Conservation (phyloP, 2,329 filamentous ascomycete species). For the Pseudogymnoascus sp. region DNA sequence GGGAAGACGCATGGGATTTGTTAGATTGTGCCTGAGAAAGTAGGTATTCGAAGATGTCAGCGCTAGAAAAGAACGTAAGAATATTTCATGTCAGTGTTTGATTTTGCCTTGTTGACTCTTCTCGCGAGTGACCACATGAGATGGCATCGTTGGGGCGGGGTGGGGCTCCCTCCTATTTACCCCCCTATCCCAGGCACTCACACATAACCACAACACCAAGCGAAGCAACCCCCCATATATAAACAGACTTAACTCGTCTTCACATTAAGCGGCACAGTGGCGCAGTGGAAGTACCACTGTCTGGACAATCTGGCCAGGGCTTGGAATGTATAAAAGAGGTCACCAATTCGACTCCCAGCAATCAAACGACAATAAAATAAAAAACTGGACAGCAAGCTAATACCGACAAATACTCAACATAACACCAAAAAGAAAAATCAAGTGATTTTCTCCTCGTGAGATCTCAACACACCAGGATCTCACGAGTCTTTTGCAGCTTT, state of each 20-base stretch:
- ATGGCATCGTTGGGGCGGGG: neutral
- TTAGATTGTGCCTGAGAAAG: constrained; percentile 31
- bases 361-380: no score
- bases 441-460: neutral
- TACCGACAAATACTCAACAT: neutral
- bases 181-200: neutral
- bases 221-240: neutral
- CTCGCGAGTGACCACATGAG: neutral
- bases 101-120: neutral
- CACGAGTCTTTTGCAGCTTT: neutral
- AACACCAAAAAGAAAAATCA: neutral
- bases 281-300: constrained; percentile 2
- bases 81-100: neutral
- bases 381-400: neutral
- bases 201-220: neutral
- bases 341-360: neutral
- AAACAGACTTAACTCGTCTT: neutral
- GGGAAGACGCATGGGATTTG: constrained; percentile 88
- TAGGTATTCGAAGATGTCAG: neutral
- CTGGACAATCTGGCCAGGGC: neutral
- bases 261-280: neutral
- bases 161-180: neutral
- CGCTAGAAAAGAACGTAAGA: neutral
- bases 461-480: neutral
- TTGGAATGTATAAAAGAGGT: neutral